Conservation (phyloP, 306 rosid species). For the Argentina anserina region DNA sequence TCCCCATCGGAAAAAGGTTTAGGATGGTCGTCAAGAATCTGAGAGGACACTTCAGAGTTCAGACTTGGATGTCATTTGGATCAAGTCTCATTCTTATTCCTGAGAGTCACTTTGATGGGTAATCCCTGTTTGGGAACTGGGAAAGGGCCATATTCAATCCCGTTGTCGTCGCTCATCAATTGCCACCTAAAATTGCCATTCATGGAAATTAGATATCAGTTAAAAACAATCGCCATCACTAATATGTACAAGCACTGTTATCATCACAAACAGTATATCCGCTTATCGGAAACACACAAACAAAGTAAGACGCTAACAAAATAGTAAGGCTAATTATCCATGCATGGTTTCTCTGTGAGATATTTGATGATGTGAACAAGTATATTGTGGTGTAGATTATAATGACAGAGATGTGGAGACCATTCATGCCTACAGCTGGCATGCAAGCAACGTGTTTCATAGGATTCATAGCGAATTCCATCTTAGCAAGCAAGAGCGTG, state of each 20-base stretch:
- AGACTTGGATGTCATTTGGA: background rate
- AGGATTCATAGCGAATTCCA: background rate
- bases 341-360: background rate
- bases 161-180: conserved; percentile 56
- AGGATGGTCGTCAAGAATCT: conserved; percentile 28
- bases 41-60: too few relatives aligned
- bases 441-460: background rate
- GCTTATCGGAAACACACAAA: background rate
- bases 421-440: conserved; percentile 13
- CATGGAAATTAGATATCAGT: background rate
- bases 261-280: background rate
- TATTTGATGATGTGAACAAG: conserved; percentile 7
- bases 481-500: background rate
- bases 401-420: background rate
- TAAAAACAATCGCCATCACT: background rate
- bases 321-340: background rate
- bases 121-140: conserved; percentile 89
- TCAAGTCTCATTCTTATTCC: conserved; percentile 34
- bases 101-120: conserved; percentile 52
- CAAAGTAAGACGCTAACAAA: conserved; percentile 7
- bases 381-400: conserved; percentile 5
- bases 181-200: conserved; percentile 53
- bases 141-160: conserved; percentile 83
- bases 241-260: background rate
- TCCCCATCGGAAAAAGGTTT: conserved; percentile 31